A percentile compares a stretch with the other conserved stretches of the same genome.
Evolutionary conservation across 441 rosid genomes (phyloP).

Genomic region (Pelargonium fulgidum): DNA sequence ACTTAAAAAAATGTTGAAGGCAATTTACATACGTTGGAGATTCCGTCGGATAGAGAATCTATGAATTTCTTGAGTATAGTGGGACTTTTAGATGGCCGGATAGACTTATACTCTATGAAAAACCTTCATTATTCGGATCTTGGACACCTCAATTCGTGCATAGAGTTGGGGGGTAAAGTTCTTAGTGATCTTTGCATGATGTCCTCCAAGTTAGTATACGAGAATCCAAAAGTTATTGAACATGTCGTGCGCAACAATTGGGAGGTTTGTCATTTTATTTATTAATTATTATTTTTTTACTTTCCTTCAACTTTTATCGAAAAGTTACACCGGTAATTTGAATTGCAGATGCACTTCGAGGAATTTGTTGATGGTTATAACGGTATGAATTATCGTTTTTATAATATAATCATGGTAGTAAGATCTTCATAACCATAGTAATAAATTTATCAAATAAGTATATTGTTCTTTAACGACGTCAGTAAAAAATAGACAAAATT

Average conservation of each 20-base stretch:
- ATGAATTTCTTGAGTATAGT: constrained; percentile 47
- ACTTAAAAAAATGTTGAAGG: too few species aligned
- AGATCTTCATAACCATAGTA: constrained; percentile 22
- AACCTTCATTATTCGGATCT: constrained; percentile 22
- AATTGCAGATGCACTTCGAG: constrained; percentile 36
- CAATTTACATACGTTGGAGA: too few species aligned
- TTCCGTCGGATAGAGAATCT: constrained; percentile 56
- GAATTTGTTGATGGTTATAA: neutral
- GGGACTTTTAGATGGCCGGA: constrained; percentile 67
- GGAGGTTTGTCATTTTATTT: neutral
- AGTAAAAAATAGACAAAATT: too few species aligned
- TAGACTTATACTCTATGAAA: constrained; percentile 38
- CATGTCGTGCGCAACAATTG: neutral
- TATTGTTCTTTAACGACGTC: too few species aligned
- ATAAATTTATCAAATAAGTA: constrained; percentile 18
- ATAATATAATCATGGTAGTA: constrained; percentile 13
- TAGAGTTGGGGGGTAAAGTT: constrained; percentile 36
- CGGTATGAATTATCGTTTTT: constrained; percentile 35
- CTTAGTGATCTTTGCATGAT: constrained; percentile 37
- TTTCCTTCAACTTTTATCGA: neutral
- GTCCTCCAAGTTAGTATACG: neutral
- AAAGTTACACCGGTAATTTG: constrained; percentile 44
- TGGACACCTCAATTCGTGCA: constrained; percentile 15
- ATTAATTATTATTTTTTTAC: neutral
- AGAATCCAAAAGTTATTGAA: neutral